These are phyloP conservation scores for Exophiala bonariae DNA, from an alignment of 2,329 filamentous ascomycete genomes.

Conservation along the genomic window DNA sequence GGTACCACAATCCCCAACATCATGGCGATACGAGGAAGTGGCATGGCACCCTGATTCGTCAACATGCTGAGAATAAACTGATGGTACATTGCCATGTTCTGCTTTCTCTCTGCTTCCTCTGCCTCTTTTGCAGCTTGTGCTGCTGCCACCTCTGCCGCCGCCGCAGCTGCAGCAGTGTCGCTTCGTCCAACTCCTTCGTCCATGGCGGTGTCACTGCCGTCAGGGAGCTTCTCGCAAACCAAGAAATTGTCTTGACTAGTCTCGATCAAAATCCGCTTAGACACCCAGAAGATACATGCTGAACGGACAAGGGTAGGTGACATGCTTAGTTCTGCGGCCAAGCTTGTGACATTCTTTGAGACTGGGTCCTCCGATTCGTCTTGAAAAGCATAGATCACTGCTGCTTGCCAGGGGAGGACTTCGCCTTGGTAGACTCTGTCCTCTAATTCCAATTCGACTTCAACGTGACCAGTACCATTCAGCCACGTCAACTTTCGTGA, in stretches of 20 bases:
- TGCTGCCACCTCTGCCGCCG: slow-evolving; percentile 42
- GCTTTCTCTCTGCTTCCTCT: slow-evolving; percentile 61
- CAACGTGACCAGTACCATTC: slow-evolving; percentile 75
- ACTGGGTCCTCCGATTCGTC: slow-evolving; percentile 40
- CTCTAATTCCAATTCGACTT: slow-evolving; percentile 76
- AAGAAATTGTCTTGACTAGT: slow-evolving; percentile 51
- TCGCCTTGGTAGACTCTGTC: slow-evolving; percentile 72
- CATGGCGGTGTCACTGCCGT: slow-evolving; percentile 27
- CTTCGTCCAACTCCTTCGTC: slow-evolving; percentile 21
- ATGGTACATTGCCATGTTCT: slow-evolving; percentile 76
- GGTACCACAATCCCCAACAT: slow-evolving; percentile 93
- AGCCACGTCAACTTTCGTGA: slow-evolving; percentile 88
- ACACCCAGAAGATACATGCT: slow-evolving; percentile 64
- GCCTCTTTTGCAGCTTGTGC: slow-evolving; percentile 44
- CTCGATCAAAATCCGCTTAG: slow-evolving; percentile 53
- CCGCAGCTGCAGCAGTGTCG: slow-evolving; percentile 15
- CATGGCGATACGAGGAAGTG: slow-evolving; percentile 77
- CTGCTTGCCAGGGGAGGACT: slow-evolving; percentile 80
- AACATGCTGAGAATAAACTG: slow-evolving; percentile 94
- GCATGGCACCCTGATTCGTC: slow-evolving; percentile 86
- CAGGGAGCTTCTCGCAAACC: slow-evolving; percentile 56
- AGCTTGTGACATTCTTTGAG: slow-evolving; percentile 41
- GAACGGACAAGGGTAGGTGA: slow-evolving; percentile 56
- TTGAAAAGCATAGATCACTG: slow-evolving; percentile 82
- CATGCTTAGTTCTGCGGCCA: slow-evolving; percentile 56